Evolutionary conservation across 2,329 filamentous ascomycete species (phyloP).

Genomic region (Sporothrix brasiliensis): DNA sequence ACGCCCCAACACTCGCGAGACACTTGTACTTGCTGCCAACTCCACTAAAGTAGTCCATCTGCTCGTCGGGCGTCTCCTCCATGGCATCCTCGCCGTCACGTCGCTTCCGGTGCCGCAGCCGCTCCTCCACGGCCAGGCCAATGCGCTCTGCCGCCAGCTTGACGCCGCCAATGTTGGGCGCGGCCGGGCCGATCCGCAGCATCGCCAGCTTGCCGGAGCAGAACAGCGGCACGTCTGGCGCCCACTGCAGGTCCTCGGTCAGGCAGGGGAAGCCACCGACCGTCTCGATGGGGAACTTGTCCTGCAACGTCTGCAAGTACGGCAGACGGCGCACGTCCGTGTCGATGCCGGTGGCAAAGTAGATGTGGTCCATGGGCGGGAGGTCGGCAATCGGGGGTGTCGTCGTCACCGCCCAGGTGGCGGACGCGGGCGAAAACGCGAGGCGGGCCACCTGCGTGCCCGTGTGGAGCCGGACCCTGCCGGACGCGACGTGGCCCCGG

Average conservation of each 20-base stretch:
- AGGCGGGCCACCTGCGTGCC: conserved; percentile 1
- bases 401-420: conserved; percentile 51
- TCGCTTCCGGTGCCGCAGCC: conserved; percentile 6
- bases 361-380: conserved; percentile 67
- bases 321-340: conserved; percentile 64
- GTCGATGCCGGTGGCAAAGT: conserved; percentile 74
- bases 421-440: conserved; percentile 37
- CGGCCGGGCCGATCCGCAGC: conserved; percentile 34
- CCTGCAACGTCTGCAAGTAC: conserved; percentile 61
- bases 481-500: conserved; percentile 58
- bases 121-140: conserved; percentile 30
- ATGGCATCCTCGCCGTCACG: background rate
- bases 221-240: conserved; percentile 63
- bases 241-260: conserved; percentile 77
- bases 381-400: conserved; percentile 56
- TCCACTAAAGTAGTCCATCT: conserved; percentile 31
- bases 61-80: background rate
- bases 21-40: conserved; percentile 35
- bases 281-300: conserved; percentile 62
- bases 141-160: conserved; percentile 36
- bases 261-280: conserved; percentile 71
- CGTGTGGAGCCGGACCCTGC: conserved; percentile 59
- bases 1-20: conserved; percentile 13
- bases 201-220: conserved; percentile 35
- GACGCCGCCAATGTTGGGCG: conserved; percentile 35